Evolutionary conservation across 1,284 basidiomycete species (phyloP).

Genomic region (Cutaneotrichosporon cyanovorans): DNA sequence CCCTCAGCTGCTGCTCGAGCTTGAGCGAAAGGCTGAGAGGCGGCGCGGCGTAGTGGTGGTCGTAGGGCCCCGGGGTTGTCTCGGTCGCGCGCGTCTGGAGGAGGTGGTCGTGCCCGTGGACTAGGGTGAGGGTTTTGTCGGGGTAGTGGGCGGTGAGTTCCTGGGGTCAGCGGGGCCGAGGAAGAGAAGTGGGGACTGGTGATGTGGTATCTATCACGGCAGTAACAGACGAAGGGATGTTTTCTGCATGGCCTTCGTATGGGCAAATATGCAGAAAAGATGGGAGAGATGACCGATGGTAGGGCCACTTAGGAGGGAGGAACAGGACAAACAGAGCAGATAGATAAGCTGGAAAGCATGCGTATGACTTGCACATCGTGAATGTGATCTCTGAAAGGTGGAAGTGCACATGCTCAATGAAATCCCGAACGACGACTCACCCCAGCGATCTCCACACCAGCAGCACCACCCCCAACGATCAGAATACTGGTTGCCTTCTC

Average conservation of each 20-base stretch:
- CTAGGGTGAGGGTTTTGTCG: slow-evolving; percentile 21
- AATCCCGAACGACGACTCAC: neutral
- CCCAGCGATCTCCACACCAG: slow-evolving; percentile 48
- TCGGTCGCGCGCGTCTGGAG: slow-evolving; percentile 18
- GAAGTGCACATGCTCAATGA: neutral
- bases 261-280: no score
- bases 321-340: no score
- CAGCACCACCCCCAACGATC: slow-evolving; percentile 46
- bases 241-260: no score
- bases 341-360: no score
- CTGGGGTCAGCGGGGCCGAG: neutral
- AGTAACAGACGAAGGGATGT: no score
- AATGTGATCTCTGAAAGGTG: no score
- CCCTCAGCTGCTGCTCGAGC: slow-evolving; percentile 26
- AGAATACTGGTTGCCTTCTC: slow-evolving; percentile 32
- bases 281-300: no score
- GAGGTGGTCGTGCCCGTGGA: slow-evolving; percentile 24
- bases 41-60: neutral
- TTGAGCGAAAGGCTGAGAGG: no score
- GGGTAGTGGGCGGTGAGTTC: slow-evolving; percentile 32
- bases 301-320: no score
- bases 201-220: no score
- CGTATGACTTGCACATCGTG: no score
- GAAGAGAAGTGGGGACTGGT: neutral
- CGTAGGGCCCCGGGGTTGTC: neutral